Conservation (phyloP, 2,329 filamentous ascomycete species). For the Leptographium wingfieldii region DNA sequence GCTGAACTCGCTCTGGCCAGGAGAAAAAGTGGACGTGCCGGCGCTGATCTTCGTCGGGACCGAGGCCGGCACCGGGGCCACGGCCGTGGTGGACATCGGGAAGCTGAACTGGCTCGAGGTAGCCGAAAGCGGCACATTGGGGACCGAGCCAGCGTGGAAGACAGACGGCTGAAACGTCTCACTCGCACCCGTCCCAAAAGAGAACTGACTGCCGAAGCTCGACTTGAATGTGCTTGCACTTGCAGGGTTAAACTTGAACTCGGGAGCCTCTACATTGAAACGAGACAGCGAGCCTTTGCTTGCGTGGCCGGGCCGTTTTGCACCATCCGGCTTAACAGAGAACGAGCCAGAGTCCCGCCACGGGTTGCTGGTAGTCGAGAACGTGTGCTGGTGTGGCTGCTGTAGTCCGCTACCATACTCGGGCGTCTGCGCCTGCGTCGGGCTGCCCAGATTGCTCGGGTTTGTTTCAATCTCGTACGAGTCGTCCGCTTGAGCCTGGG, state of each 20-base stretch:
- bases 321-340: constrained; percentile 22
- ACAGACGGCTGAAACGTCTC: constrained; percentile 34
- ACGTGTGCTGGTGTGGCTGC: constrained; percentile 44
- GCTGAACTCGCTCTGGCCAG: constrained; percentile 51
- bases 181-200: constrained; percentile 28
- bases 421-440: constrained; percentile 30
- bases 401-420: constrained; percentile 32
- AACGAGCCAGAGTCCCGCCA: constrained; percentile 42
- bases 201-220: constrained; percentile 26
- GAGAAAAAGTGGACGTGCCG: constrained; percentile 58
- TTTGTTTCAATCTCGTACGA: constrained; percentile 60
- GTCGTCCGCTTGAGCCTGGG: constrained; percentile 30
- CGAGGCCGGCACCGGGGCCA: constrained; percentile 26
- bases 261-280: constrained; percentile 78
- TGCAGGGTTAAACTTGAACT: constrained; percentile 65
- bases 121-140: constrained; percentile 21
- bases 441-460: constrained; percentile 58
- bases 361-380: constrained; percentile 48
- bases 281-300: constrained; percentile 63
- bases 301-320: constrained; percentile 42
- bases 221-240: constrained; percentile 40
- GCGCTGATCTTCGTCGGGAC: constrained; percentile 46
- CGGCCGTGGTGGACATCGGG: constrained; percentile 25
- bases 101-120: constrained; percentile 28
- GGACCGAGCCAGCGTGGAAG: constrained; percentile 27